Evolutionary conservation across 2,329 filamentous ascomycete genomes (phyloP), one percentile per base, ranked within the genome.

Genomic region (Neofusicoccum ribis): DNA sequence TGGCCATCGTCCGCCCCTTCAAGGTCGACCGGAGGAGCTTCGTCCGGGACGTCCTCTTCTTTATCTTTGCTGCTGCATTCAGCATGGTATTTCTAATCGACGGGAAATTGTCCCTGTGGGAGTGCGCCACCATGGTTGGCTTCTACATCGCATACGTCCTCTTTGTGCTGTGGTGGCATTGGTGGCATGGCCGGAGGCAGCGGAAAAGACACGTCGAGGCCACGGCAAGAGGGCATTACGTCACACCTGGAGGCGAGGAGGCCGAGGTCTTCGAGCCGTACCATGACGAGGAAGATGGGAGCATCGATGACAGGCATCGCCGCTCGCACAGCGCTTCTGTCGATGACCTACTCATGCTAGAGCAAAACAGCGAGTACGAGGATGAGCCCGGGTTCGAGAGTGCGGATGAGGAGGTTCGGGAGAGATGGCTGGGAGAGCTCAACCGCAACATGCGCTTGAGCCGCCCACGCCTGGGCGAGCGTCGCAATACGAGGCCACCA

Each of bases 1-100:
- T 99, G 95, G 95, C 94, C 14, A 80, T 99, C 64, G 93, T 97
- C n/a, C 86, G 92, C 68, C 95, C 97, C 63, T 99, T 99, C 77
- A 90, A 89, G 69, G 95, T 99, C 61, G 91, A 92, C 62, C 89
- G 89, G 72, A 91, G 90, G 77, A 95, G 92, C 41, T 99, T 98
- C 74, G 86, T 97, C 23, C 86, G 95, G 69, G 95, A 99, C 73
- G 90, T 98, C 11, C 86, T 88, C 65, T 99, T 97, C 81, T 99
- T 99, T 76, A 90, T 96, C 65, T 83, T 92, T 12, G 91, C 95
- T 1, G 90, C 95, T 15, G 85, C 85, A 67, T 97, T 98, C 78
- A 93, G 91, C 74, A 91, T 97, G 85, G 81, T 89, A 2, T 94
- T 98, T 71, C 79, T 99, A 20, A 88, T 90, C 41, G 95, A 99